Evolutionary conservation across 2,329 filamentous ascomycete species (phyloP).

Genomic region (Colletotrichum sp.): DNA sequence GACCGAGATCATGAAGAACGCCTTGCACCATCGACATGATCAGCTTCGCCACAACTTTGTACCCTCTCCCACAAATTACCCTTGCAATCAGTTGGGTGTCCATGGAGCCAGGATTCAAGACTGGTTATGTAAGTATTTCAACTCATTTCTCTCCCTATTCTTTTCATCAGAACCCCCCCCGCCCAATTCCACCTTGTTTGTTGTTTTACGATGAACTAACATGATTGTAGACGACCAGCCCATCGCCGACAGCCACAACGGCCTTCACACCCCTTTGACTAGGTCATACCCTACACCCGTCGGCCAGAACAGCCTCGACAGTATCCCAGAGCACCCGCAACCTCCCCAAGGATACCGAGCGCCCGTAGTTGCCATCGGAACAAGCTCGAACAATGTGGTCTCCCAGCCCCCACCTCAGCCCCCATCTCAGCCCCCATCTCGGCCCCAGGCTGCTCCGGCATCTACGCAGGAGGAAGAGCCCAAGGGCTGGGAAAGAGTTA

Average conservation of each 20-base stretch:
- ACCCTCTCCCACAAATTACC: not conserved
- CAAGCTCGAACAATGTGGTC: not conserved
- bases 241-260: not conserved
- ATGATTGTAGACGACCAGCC: not conserved
- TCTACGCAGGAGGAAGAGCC: not conserved
- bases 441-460: rapidly evolving
- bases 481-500: slow-evolving; percentile 6
- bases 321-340: not conserved
- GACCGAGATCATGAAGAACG: slow-evolving; percentile 30
- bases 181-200: not conserved
- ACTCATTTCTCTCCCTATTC: not conserved
- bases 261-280: not conserved
- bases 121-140: slow-evolving; percentile 41
- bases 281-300: not conserved
- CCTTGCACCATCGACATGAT: slow-evolving; percentile 35
- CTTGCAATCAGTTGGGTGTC: slow-evolving; percentile 27
- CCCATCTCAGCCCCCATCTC: not conserved
- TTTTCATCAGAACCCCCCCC: not conserved
- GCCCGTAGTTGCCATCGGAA: not conserved
- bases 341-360: not conserved
- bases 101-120: slow-evolving; percentile 32
- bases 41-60: slow-evolving; percentile 18
- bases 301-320: not conserved
- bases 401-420: not conserved
- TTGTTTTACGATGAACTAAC: not conserved